Conservation (phyloP, 805 yeast genomes). For the Hanseniaspora valbyensis region DNA sequence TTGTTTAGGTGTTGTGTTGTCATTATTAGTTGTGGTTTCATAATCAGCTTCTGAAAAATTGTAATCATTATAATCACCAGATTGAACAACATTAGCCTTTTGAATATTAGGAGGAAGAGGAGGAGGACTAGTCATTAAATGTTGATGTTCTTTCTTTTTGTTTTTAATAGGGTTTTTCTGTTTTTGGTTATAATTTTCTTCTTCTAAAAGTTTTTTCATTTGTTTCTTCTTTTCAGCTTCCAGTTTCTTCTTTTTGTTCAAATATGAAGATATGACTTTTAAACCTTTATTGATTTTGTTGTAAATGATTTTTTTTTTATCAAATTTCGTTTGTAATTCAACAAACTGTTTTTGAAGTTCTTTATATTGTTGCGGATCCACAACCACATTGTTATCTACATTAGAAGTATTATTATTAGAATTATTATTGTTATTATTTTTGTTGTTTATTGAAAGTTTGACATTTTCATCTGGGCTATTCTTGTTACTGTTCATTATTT, state of each 20-base stretch:
- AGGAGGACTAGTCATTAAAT: neutral
- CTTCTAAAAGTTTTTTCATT: neutral
- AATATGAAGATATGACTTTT: constrained; percentile 11
- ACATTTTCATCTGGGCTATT: too few relatives aligned
- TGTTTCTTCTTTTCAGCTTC: constrained; percentile 5
- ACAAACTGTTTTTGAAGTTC: constrained; percentile 5
- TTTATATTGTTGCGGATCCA: constrained; percentile 3
- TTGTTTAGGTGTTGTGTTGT: constrained; percentile 6
- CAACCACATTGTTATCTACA: neutral
- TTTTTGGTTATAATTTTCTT: neutral
- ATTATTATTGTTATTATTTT: neutral
- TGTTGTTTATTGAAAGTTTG: too few relatives aligned
- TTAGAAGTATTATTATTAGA: neutral
- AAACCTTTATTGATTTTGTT: constrained; percentile 12
- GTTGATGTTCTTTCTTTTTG: neutral
- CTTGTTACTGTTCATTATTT: neutral
- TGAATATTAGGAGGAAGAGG: neutral
- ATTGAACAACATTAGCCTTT: neutral
- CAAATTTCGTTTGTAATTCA: constrained; percentile 9
- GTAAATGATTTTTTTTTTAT: constrained; percentile 12
- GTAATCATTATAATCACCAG: constrained; percentile 7
- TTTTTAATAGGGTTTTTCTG: neutral
- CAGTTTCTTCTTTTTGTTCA: constrained; percentile 13
- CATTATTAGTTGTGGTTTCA: constrained; percentile 13
- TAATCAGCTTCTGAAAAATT: constrained; percentile 15